Conservation (phyloP, 2,329 filamentous ascomycete species). For the Mariannaea sp. region DNA sequence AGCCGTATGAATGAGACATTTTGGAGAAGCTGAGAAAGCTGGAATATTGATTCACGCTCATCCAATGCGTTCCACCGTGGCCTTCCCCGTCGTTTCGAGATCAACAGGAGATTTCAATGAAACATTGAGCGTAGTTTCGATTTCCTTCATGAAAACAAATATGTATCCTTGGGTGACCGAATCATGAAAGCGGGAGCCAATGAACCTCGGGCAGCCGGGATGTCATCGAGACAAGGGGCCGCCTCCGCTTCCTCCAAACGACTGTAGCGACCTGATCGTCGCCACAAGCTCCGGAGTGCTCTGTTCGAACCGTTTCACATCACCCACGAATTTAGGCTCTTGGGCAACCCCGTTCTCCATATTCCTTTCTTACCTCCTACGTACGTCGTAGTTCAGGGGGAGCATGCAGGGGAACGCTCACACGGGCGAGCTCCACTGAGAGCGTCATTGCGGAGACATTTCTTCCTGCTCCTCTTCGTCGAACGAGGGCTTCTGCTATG, state of each 20-base stretch:
- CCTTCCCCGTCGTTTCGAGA: background rate
- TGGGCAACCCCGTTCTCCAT: no score
- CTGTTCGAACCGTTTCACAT: background rate
- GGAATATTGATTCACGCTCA: background rate
- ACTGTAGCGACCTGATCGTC: background rate
- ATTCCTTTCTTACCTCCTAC: background rate
- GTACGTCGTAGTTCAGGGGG: background rate
- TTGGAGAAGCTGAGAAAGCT: no score
- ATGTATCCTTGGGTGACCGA: background rate
- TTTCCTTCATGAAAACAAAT: conserved; percentile 2
- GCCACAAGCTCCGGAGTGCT: background rate
- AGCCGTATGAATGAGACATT: background rate
- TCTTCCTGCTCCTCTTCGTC: no score
- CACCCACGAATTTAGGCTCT: no score
- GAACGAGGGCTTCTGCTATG: background rate
- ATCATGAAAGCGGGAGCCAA: conserved; percentile 4
- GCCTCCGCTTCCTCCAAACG: background rate
- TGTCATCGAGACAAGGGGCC: conserved; percentile 12
- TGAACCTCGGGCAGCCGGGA: conserved; percentile 2
- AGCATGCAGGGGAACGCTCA: conserved; percentile 9
- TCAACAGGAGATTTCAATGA: background rate
- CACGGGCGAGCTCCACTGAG: background rate
- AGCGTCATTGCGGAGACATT: conserved; percentile 18
- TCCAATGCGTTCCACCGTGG: background rate
- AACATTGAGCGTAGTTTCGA: background rate